phyloP scores from a whole-genome alignment of 1,284 basidiomycete species.

The Tilletia walkeri region DNA sequence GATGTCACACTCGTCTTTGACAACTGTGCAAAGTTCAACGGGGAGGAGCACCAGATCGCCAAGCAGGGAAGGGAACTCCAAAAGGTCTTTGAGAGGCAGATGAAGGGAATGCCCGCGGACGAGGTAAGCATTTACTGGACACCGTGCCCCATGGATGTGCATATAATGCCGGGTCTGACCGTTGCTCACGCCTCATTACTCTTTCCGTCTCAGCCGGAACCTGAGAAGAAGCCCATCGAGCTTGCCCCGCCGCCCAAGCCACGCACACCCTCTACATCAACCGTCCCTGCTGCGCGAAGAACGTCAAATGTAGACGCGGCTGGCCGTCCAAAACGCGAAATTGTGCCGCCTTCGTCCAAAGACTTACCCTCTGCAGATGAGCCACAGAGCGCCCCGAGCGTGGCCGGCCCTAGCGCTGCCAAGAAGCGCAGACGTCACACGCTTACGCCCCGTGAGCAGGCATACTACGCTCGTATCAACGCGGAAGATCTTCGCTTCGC shows the following conservation, averaged over 20 bases:
- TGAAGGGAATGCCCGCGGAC: conserved; percentile 56
- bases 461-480: conserved; percentile 68
- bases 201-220: conserved; percentile 20
- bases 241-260: conserved; percentile 19
- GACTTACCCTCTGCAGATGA: conserved; percentile 79
- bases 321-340: conserved; percentile 90
- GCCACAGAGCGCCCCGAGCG: conserved; percentile 29
- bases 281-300: conserved; percentile 35
- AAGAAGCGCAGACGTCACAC: conserved; percentile 31
- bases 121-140: conserved; percentile 10
- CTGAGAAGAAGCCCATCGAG: conserved; percentile 15
- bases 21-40: conserved; percentile 90
- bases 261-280: conserved; percentile 52
- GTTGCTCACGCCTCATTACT: not conserved
- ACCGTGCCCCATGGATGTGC: not conserved
- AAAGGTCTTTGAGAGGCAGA: conserved; percentile 80
- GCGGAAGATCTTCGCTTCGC: conserved; percentile 85
- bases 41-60: conserved; percentile 75
- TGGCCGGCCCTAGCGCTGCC: conserved; percentile 29
- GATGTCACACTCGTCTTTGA: conserved; percentile 67
- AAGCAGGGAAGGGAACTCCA: conserved; percentile 77
- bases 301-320: conserved; percentile 62
- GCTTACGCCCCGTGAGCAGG: conserved; percentile 48
- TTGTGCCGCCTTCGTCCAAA: conserved; percentile 89
- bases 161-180: too few relatives aligned